These are phyloP conservation scores for Aphanomyces euteiches DNA, from an alignment of 352 stramenopile genomes.

Conservation along the genomic window DNA sequence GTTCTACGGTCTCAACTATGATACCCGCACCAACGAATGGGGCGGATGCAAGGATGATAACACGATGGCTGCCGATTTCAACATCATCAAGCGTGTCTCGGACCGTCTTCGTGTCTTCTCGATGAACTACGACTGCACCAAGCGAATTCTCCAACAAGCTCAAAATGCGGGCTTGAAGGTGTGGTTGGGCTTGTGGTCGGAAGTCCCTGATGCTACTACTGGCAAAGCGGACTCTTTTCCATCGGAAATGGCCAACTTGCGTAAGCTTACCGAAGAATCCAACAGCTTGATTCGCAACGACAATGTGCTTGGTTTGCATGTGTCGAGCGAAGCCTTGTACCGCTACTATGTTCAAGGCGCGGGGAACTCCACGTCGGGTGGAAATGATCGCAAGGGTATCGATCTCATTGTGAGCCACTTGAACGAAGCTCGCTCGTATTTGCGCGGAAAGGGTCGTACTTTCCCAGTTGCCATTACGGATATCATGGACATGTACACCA, in stretches of 20 bases:
- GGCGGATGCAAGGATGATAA: slow-evolving; percentile 19
- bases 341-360: slow-evolving; percentile 48
- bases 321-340: slow-evolving; percentile 70
- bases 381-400: background rate
- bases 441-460: slow-evolving; percentile 37
- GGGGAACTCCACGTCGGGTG: background rate
- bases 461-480: slow-evolving; percentile 63
- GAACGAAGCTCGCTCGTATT: slow-evolving; percentile 46
- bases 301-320: slow-evolving; percentile 53
- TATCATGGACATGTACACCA: slow-evolving; percentile 60
- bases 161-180: slow-evolving; percentile 53
- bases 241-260: slow-evolving; percentile 46
- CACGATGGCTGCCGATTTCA: slow-evolving; percentile 15
- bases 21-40: slow-evolving; percentile 23
- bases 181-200: slow-evolving; percentile 63
- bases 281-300: slow-evolving; percentile 39
- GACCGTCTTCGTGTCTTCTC: slow-evolving; percentile 26
- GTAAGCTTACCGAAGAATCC: slow-evolving; percentile 37
- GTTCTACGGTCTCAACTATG: slow-evolving; percentile 28
- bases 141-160: slow-evolving; percentile 46
- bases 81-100: slow-evolving; percentile 17
- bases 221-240: slow-evolving; percentile 41
- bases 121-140: slow-evolving; percentile 29
- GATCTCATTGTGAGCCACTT: slow-evolving; percentile 39
- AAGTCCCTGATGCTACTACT: slow-evolving; percentile 11